Evolutionary conservation across 305 asterid species (phyloP).

Genomic region (Andrographis paniculata): DNA sequence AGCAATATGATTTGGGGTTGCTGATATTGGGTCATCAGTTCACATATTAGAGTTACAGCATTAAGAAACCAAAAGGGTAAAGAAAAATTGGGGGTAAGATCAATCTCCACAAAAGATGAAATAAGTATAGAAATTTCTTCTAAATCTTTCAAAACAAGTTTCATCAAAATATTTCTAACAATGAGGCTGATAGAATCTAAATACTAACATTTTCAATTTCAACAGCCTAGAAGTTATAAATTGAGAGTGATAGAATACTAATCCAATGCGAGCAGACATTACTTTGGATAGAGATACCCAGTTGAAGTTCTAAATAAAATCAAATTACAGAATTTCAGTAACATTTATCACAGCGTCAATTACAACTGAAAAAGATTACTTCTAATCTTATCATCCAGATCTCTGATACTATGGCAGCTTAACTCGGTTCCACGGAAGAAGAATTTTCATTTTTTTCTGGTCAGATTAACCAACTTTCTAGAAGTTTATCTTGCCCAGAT

Average conservation of each 20-base stretch:
- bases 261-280: no score
- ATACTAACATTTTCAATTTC: no score
- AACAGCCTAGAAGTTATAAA: no score
- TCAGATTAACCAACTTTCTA: not conserved
- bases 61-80: not conserved
- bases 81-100: not conserved
- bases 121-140: no score
- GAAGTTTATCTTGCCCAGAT: not conserved
- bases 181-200: no score
- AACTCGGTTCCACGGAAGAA: not conserved
- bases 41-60: not conserved
- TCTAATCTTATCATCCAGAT: not conserved
- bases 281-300: no score
- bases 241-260: no score
- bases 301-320: not conserved
- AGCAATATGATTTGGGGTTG: constrained; percentile 69
- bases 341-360: no score
- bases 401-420: not conserved
- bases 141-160: no score
- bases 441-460: not conserved
- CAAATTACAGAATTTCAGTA: not conserved
- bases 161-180: no score
- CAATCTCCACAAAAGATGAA: not conserved
- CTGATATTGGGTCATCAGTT: constrained; percentile 26
- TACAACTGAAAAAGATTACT: not conserved